phyloP scores from a whole-genome alignment of 2,329 filamentous ascomycete species.

The Talaromyces islandicus region DNA sequence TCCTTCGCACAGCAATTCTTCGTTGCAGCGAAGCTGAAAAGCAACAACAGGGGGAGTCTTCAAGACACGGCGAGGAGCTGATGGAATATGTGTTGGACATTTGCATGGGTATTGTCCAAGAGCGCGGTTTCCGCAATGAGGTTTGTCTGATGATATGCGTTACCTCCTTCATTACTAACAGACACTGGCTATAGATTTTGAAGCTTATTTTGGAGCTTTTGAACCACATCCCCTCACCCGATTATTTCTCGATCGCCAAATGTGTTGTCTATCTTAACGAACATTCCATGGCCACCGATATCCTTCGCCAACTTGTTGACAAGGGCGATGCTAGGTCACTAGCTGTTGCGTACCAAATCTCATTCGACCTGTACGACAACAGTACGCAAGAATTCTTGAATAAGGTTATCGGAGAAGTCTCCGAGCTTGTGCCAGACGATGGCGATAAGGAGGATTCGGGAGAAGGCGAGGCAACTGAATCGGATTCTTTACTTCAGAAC shows the following conservation, averaged over 20 bases:
- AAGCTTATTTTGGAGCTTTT: constrained; percentile 91
- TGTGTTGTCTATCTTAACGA: constrained; percentile 95
- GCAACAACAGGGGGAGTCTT: constrained; percentile 51
- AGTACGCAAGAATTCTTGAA: constrained; percentile 94
- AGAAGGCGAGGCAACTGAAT: constrained; percentile 50
- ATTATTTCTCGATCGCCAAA: constrained; percentile 97
- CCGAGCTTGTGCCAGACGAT: constrained; percentile 64
- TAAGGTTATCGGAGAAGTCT: constrained; percentile 56
- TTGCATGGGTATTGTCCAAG: constrained; percentile 96
- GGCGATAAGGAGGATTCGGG: constrained; percentile 41
- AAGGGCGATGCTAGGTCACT: constrained; percentile 72
- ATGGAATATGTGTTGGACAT: constrained; percentile 96
- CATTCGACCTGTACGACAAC: constrained; percentile 97
- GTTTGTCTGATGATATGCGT: constrained; percentile 29
- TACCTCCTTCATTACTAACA: neutral
- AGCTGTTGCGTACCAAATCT: constrained; percentile 91
- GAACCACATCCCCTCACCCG: constrained; percentile 83
- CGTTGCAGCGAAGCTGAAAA: constrained; percentile 83
- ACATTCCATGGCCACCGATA: constrained; percentile 79
- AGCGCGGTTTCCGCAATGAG: constrained; percentile 74
- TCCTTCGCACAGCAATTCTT: constrained; percentile 79
- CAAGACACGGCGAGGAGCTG: constrained; percentile 71
- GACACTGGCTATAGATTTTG: constrained; percentile 57
- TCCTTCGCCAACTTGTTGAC: constrained; percentile 74
- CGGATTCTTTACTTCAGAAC: constrained; percentile 53